These are phyloP conservation scores for Cladosporium austrohemisphaericum DNA, from an alignment of 2,329 filamentous ascomycete species.

Conservation along the genomic window DNA sequence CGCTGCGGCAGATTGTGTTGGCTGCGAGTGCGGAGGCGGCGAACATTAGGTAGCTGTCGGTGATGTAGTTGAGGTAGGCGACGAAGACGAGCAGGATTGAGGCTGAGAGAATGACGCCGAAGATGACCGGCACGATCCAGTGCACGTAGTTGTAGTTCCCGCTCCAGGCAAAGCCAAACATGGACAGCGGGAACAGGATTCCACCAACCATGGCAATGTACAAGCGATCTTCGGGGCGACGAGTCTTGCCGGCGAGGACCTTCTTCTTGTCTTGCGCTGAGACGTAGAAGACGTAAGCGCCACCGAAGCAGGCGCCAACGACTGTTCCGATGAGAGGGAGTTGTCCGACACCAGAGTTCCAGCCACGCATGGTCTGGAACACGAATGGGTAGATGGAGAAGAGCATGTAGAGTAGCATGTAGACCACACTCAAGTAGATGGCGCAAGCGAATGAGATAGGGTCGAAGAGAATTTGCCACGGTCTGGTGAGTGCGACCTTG, in stretches of 20 bases:
- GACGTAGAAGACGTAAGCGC: constrained; percentile 40
- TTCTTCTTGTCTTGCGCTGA: constrained; percentile 39
- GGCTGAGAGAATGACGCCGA: constrained; percentile 41
- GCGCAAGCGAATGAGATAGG: constrained; percentile 52
- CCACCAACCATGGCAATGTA: constrained; percentile 32
- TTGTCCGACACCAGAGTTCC: constrained; percentile 52
- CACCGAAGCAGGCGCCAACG: constrained; percentile 47
- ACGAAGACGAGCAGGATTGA: constrained; percentile 50
- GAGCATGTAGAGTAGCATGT: constrained; percentile 55
- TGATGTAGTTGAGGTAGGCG: constrained; percentile 52
- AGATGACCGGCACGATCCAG: constrained; percentile 47
- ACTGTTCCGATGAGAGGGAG: constrained; percentile 50
- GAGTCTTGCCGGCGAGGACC: constrained; percentile 33
- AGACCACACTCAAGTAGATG: constrained; percentile 53
- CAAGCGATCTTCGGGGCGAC: constrained; percentile 46
- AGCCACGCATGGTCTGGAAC: constrained; percentile 51
- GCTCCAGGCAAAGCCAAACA: constrained; percentile 37
- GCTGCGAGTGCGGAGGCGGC: constrained; percentile 31
- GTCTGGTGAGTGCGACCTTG: constrained; percentile 51
- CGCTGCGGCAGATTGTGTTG: constrained; percentile 30
- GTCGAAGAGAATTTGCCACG: constrained; percentile 54
- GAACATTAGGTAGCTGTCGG: constrained; percentile 48
- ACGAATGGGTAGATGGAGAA: constrained; percentile 57
- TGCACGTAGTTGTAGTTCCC: constrained; percentile 41
- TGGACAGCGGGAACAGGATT: constrained; percentile 31